Base-by-base conservation (phyloP, 1,139 yeast species). In the Sporopachydermia cereana region DNA sequence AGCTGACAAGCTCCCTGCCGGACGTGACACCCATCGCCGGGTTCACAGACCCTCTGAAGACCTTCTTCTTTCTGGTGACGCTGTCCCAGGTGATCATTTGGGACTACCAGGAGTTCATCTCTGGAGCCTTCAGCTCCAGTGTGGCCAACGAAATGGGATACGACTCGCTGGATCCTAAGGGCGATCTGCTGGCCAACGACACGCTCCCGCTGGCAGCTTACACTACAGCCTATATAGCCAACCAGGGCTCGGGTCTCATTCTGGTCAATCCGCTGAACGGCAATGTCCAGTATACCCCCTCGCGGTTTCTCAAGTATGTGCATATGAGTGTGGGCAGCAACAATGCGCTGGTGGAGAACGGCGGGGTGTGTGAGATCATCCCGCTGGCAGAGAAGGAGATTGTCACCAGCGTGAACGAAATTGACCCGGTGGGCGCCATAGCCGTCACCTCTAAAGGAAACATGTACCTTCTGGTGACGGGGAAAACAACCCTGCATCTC, bases 21-120 rank as follows among this genome's bases (percentile, higher is more conserved):
- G 39, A 34, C 17, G 22, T 21, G 18, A n/a, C 39, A 7, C 39
- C 39, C 20, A 5, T 34, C 17, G 5, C 39, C 22, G 39, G 12
- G 9, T 34, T 34, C 39, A 7, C 12, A 7, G 39, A 34, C 17
- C 39, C 39, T 7, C 22, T 34, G 12, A 5, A 34, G 17, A 5
- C 9, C 12, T 34, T 34, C 39, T 5, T 34, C 5, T 34, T 34
- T 21, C 22, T 34, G 12, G 39, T 34, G 5, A 7, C 39, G 12
- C 22, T n/a, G 5, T 7, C 39, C 17, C 39, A 34, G 5, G 39
- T 34, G n/a, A 34, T n/a, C 22, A n/a, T 34, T 16, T 34, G 39
- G 39, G 39, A 34, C 39, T 34, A 34, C 39, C 12, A 5, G 12
- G 39, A 34, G n/a, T 34, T 34, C 39, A n/a, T 34, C n/a, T 34